Evolutionary conservation across 2,329 filamentous ascomycete genomes (phyloP).

Genomic region (Ceratocystis alfenasii): DNA sequence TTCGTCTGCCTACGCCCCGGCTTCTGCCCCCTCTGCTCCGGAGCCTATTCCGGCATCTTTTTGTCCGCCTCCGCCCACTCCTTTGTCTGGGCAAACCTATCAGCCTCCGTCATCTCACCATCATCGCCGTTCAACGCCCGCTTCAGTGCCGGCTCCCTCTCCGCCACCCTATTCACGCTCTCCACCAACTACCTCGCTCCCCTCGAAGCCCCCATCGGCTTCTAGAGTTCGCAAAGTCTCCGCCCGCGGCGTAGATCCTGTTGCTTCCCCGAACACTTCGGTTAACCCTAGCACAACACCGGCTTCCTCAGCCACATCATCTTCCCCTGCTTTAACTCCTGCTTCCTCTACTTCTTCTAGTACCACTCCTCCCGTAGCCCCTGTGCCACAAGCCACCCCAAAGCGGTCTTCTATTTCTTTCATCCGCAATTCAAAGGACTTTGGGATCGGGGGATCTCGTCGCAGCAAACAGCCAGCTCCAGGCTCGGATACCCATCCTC

Average conservation of each 20-base stretch:
- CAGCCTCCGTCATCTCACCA: neutral
- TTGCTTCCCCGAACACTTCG: neutral
- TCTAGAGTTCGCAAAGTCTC: slow-evolving; percentile 16
- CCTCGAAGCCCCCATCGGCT: slow-evolving; percentile 15
- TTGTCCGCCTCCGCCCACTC: neutral
- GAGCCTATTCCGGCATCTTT: neutral
- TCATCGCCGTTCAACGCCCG: neutral
- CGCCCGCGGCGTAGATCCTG: slow-evolving; percentile 11
- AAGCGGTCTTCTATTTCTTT: slow-evolving; percentile 30
- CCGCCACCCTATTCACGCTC: slow-evolving; percentile 20
- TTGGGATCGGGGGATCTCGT: slow-evolving; percentile 36
- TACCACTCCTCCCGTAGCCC: slow-evolving; percentile 3
- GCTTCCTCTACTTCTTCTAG: slow-evolving; percentile 10
- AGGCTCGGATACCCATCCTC: slow-evolving; percentile 66
- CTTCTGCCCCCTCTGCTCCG: neutral
- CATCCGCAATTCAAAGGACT: slow-evolving; percentile 39
- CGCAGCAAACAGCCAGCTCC: slow-evolving; percentile 36
- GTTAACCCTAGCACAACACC: neutral
- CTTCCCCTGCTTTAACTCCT: slow-evolving; percentile 6
- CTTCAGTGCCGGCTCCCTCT: slow-evolving; percentile 10
- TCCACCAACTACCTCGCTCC: slow-evolving; percentile 13
- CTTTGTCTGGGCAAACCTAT: neutral
- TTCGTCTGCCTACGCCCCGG: slow-evolving; percentile 13
- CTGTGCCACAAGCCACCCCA: slow-evolving; percentile 3
- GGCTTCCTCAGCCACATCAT: neutral